Conservation (phyloP, 2,329 filamentous ascomycete genomes). For the Fusarium tuaranense region DNA sequence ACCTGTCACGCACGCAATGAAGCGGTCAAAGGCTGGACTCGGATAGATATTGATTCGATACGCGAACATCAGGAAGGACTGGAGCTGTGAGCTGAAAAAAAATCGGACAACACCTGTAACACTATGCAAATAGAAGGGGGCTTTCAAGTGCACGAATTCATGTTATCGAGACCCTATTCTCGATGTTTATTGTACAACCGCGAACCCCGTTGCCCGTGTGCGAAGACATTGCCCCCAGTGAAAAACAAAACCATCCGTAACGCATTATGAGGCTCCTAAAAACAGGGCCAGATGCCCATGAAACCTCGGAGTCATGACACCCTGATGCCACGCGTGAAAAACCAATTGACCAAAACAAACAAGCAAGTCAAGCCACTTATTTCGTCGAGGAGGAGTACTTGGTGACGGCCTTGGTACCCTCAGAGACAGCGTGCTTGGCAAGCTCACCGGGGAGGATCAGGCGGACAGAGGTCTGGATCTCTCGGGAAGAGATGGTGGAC, state of each 20-base stretch:
- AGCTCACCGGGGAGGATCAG: constrained; percentile 98
- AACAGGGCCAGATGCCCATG: constrained; percentile 50
- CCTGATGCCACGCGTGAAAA: constrained; percentile 66
- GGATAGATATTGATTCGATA: constrained; percentile 58
- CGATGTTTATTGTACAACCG: constrained; percentile 79
- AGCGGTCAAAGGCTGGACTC: constrained; percentile 85
- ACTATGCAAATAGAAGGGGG: constrained; percentile 17
- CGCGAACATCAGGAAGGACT: background rate
- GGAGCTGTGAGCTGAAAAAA: background rate
- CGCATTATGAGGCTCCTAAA: constrained; percentile 74
- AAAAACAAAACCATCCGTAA: constrained; percentile 78
- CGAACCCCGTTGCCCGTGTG: constrained; percentile 77
- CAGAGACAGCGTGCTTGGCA: constrained; percentile 99
- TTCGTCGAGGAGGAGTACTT: constrained; percentile 99
- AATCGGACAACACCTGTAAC: background rate
- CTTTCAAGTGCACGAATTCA: constrained; percentile 71
- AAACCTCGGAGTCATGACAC: constrained; percentile 68
- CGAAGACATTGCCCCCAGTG: constrained; percentile 75
- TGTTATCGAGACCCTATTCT: constrained; percentile 71
- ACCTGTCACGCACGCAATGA: constrained; percentile 88
- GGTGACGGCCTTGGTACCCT: constrained; percentile 99
- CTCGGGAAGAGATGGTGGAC: constrained; percentile 98
- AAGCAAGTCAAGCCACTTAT: constrained; percentile 75
- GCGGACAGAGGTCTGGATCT: constrained; percentile 99
- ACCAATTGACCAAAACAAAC: constrained; percentile 70